Conservation (phyloP, 164 flowering plant genomes). For the Vitis rotundifolia region DNA sequence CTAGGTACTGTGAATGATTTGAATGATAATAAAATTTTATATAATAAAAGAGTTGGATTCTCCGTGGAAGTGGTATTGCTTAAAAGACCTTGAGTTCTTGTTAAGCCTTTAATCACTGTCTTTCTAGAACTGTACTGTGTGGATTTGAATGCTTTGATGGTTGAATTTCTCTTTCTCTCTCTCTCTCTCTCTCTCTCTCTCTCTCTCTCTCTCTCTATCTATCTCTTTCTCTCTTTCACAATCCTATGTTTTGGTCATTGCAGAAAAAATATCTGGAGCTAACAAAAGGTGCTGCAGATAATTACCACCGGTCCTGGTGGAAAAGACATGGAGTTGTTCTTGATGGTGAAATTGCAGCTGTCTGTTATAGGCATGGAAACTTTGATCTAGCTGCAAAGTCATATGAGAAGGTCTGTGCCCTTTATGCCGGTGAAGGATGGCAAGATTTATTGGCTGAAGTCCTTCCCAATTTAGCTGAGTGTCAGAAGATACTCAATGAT, state of each 20-base stretch:
- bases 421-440: conserved; percentile 99
- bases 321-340: conserved; percentile 97
- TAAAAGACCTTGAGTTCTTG: background rate
- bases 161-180: background rate
- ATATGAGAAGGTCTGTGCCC: conserved; percentile 97
- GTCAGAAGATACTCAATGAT: conserved; percentile 91
- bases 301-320: conserved; percentile 98
- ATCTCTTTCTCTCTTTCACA: too few species aligned
- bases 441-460: conserved; percentile 93
- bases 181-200: background rate
- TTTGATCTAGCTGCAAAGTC: conserved; percentile 93
- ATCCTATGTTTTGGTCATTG: conserved; percentile 15
- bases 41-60: too few species aligned
- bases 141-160: background rate
- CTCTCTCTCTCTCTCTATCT: background rate
- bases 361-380: conserved; percentile 70
- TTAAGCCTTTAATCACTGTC: background rate
- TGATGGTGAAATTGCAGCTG: conserved; percentile 97
- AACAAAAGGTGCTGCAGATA: conserved; percentile 95
- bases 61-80: background rate
- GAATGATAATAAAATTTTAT: background rate
- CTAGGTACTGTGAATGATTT: background rate
- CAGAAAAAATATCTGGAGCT: conserved; percentile 90
- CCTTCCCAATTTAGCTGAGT: conserved; percentile 94
- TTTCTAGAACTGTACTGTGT: background rate